Conservation (phyloP, 2,329 filamentous ascomycete genomes). For the Acephala macrosclerotiorum region DNA sequence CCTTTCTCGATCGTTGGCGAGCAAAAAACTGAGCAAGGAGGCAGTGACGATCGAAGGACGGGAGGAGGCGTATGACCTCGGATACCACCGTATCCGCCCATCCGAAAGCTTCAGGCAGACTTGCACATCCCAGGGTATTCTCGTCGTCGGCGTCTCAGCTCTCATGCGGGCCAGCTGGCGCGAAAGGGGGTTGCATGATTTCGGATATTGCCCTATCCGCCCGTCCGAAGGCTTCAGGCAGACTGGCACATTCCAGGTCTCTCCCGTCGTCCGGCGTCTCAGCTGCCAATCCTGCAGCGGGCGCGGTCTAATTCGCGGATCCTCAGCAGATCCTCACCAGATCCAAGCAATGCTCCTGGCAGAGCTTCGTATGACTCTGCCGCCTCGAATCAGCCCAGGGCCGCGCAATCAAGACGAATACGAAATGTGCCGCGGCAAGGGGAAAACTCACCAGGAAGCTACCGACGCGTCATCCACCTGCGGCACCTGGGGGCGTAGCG, state of each 20-base stretch:
- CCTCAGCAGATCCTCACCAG: slow-evolving; percentile 8
- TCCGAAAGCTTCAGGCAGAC: slow-evolving; percentile 30
- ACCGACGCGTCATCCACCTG: no score
- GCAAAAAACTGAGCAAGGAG: slow-evolving; percentile 10
- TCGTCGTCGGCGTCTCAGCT: slow-evolving; percentile 28
- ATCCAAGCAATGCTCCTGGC: slow-evolving; percentile 5
- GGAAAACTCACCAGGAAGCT: no score
- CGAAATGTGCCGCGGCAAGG: no score
- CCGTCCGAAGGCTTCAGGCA: slow-evolving; percentile 12
- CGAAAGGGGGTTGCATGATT: slow-evolving; percentile 1
- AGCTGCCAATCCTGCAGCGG: slow-evolving; percentile 18
- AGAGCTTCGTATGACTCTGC: slow-evolving; percentile 19
- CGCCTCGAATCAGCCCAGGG: slow-evolving; percentile 26
- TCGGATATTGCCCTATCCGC: slow-evolving; percentile 3
- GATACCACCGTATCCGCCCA: slow-evolving; percentile 25
- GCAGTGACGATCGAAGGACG: slow-evolving; percentile 17
- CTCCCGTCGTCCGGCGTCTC: slow-evolving; percentile 18
- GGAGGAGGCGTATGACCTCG: slow-evolving; percentile 22
- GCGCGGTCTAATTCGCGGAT: slow-evolving; percentile 12
- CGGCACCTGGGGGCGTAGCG: no score
- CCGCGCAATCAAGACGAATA: slow-evolving; percentile 25
- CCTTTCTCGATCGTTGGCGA: no score
- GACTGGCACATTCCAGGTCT: slow-evolving; percentile 21
- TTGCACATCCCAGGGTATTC: slow-evolving; percentile 25
- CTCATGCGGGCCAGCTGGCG: no score